phyloP scores from a whole-genome alignment of 352 stramenopile genomes.

The Globisporangium paddicum region DNA sequence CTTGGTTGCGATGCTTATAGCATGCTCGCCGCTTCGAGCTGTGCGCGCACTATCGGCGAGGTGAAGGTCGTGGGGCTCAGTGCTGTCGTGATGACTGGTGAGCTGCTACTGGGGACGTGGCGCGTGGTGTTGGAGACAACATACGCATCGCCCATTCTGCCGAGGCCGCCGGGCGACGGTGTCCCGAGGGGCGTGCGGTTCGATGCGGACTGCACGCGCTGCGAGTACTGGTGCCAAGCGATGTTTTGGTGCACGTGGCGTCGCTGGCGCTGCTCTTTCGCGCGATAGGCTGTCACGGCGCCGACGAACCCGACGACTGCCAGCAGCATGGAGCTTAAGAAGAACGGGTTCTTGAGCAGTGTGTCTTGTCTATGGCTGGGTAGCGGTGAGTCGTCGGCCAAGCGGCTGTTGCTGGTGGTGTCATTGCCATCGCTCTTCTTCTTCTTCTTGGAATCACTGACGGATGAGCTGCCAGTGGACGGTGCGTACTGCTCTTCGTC shows the following conservation, averaged over 20 bases:
- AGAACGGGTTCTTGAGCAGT: slow-evolving; percentile 34
- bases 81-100: background rate
- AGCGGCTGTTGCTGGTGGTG: background rate
- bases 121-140: slow-evolving; percentile 2
- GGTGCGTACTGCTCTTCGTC: background rate
- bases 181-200: background rate
- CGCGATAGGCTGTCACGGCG: slow-evolving; percentile 20
- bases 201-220: background rate
- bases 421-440: background rate
- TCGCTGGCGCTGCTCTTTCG: slow-evolving; percentile 11
- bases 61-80: background rate
- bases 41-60: background rate
- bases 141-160: background rate
- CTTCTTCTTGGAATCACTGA: background rate
- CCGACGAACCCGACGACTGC: slow-evolving; percentile 22
- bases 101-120: background rate
- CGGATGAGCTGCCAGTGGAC: background rate
- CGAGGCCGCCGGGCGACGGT: background rate
- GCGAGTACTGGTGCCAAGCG: background rate
- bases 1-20: too few relatives aligned
- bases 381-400: background rate
- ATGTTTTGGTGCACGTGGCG: slow-evolving; percentile 4
- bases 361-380: background rate
- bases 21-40: too few relatives aligned
- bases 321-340: slow-evolving; percentile 33